Evolutionary conservation across 352 stramenopile genomes (phyloP).

Genomic region (Pythium periplocum): DNA sequence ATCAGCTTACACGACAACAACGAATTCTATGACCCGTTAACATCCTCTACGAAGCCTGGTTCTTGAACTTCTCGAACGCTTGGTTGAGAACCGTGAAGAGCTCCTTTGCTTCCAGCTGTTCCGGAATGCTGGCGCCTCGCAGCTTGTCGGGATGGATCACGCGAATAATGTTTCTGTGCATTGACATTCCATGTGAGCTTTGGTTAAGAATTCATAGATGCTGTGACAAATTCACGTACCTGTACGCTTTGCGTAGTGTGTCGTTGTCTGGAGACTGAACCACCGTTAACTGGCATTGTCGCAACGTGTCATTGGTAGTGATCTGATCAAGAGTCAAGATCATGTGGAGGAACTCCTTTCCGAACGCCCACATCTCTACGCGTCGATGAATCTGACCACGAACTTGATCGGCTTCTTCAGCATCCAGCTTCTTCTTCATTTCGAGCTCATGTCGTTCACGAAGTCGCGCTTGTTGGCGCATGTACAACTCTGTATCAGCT

Average conservation of each 20-base stretch:
- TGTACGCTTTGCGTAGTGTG: conserved; percentile 78
- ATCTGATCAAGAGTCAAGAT: conserved; percentile 85
- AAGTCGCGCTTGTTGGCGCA: conserved; percentile 76
- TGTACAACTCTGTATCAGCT: conserved; percentile 71
- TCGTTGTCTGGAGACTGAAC: conserved; percentile 78
- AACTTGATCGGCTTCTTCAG: conserved; percentile 73
- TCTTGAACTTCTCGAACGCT: conserved; percentile 85
- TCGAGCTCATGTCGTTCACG: conserved; percentile 77
- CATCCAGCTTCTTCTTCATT: conserved; percentile 75
- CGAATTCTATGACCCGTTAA: neutral
- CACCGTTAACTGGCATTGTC: conserved; percentile 70
- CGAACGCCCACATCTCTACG: conserved; percentile 81
- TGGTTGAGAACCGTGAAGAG: conserved; percentile 86
- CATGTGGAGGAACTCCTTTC: conserved; percentile 78
- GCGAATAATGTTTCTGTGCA: conserved; percentile 76
- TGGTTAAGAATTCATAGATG: no score
- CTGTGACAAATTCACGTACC: conserved; percentile 22
- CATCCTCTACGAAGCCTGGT: conserved; percentile 13
- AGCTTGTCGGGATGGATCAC: conserved; percentile 86
- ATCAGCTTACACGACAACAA: conserved; percentile 8
- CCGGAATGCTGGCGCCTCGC: conserved; percentile 61
- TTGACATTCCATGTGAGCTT: no score
- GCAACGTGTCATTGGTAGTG: conserved; percentile 59
- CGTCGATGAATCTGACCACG: conserved; percentile 67
- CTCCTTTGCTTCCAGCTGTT: conserved; percentile 82